phyloP scores from a whole-genome alignment of 495 filamentous ascomycete species.

The Physcia stellaris region DNA sequence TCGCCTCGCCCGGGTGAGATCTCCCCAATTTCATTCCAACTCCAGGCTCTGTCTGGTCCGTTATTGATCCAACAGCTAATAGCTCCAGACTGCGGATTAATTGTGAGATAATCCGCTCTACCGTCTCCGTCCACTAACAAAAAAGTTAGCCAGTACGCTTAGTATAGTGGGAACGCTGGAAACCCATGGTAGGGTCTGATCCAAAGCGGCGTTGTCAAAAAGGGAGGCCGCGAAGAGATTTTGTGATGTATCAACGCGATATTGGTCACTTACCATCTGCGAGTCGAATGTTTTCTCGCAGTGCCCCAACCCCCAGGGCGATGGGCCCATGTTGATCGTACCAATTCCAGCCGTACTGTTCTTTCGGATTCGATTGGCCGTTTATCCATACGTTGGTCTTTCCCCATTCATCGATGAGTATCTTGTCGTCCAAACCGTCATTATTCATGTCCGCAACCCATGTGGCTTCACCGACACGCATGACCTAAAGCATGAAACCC shows the following conservation, averaged over 20 bases:
- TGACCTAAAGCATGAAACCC: no score
- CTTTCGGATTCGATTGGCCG: background rate
- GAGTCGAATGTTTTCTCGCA: background rate
- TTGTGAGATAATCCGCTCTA: background rate
- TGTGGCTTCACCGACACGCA: no score
- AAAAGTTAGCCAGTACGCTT: no score
- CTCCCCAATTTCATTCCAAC: background rate
- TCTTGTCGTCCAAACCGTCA: background rate
- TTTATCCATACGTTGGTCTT: background rate
- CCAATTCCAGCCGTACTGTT: background rate
- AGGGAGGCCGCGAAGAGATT: no score
- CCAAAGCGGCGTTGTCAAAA: no score
- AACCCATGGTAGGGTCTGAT: no score
- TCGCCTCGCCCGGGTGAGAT: constrained; percentile 1
- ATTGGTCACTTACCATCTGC: no score
- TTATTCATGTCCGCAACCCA: constrained; percentile 1
- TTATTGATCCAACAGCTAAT: background rate
- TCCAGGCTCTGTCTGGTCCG: background rate
- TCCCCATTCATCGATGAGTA: background rate
- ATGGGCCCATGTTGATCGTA: background rate
- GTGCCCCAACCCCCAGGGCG: background rate
- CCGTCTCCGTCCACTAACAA: constrained; percentile 1
- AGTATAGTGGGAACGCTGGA: no score
- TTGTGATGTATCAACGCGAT: no score
- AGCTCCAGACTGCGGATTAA: background rate